Percentiles rank a stretch among this genome's conserved stretches.
These are phyloP conservation scores for Lasiodiplodia sp. DNA, from an alignment of 2,329 filamentous ascomycete species.

Conservation along the genomic window DNA sequence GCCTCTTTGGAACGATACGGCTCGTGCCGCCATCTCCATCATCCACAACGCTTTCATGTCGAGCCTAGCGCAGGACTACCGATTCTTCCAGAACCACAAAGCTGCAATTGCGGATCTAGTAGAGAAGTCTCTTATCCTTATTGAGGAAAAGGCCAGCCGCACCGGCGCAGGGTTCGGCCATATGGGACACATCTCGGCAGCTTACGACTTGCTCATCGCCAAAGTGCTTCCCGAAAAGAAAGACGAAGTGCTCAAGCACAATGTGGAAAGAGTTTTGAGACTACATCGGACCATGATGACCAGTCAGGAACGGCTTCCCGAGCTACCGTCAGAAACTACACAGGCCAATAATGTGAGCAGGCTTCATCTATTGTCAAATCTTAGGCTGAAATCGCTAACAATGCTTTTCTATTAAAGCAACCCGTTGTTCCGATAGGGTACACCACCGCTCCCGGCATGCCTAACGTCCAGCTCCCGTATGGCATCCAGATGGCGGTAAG, in stretches of 20 bases:
- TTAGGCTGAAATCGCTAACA: background rate
- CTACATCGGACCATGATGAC: conserved; percentile 10
- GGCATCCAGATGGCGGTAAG: conserved; percentile 13
- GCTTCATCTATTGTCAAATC: background rate
- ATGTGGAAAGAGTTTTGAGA: conserved; percentile 24
- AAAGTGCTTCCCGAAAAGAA: conserved; percentile 22
- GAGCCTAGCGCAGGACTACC: conserved; percentile 33
- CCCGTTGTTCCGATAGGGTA: background rate
- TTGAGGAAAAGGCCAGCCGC: conserved; percentile 45
- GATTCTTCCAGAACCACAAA: conserved; percentile 39
- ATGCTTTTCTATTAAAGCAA: background rate
- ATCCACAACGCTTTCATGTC: conserved; percentile 27
- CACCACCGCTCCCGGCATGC: conserved; percentile 5
- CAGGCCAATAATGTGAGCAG: conserved; percentile 1
- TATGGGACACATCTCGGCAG: conserved; percentile 27
- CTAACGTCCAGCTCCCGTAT: background rate
- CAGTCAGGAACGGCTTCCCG: conserved; percentile 23
- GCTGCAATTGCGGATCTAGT: conserved; percentile 40
- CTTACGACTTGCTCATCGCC: conserved; percentile 25
- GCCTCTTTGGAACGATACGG: conserved; percentile 17
- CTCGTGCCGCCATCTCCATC: conserved; percentile 21
- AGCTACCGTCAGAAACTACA: background rate
- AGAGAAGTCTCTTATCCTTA: conserved; percentile 39
- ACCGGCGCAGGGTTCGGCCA: conserved; percentile 27
- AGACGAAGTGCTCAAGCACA: conserved; percentile 21